Evolutionary conservation across 176 grass and related monocot species (phyloP), one percentile per base, ranked within the genome.

Genomic region (Elymus sibiricus): DNA sequence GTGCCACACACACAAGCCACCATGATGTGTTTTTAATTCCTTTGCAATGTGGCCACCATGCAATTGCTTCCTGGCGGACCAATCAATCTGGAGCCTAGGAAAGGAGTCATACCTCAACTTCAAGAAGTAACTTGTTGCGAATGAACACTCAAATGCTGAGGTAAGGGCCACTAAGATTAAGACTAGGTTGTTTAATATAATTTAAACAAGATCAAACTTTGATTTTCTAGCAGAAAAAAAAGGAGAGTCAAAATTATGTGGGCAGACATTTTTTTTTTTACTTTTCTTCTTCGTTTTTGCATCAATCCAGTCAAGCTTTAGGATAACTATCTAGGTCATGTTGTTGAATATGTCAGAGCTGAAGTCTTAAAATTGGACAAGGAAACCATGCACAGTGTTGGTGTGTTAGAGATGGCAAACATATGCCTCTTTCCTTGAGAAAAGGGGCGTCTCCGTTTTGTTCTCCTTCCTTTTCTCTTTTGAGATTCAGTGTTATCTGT

Each of bases 101-200:
- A 32, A 15, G 13, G 21, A 83, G 78, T 83, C 79, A 35, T 31
- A 65, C 43, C 64, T 83, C 58, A 27, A 28, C 37, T 16, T 79
- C 79, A 74, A 67, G 34, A 79, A 67, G 74, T 79, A 86, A 78
- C 78, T 90, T 90, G 88, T 40, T 70, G 70, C 25, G 19, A 26
- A 55, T 86, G 79, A 42, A 86, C 79, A 83, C 88, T 90, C 84
- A 83, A 83, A 76, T 77, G 21, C 53, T 73, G 74, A 79, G 46
- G 26, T 32, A 29, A 53, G 49, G 17, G 2, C 31, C 32, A 27
- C 27, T 53, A 31, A 76, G 29, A 3, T 7, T 79, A 78, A 79
- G 29, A 78, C 61, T 28, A 5, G 4, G n/a, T 77, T 17, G 32
- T 55, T 29, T 72, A 49, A 67, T 49, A 35, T 55, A 26, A 10